Base-by-base conservation (phyloP, 2,329 filamentous ascomycete genomes). In the Exophiala mesophila region DNA sequence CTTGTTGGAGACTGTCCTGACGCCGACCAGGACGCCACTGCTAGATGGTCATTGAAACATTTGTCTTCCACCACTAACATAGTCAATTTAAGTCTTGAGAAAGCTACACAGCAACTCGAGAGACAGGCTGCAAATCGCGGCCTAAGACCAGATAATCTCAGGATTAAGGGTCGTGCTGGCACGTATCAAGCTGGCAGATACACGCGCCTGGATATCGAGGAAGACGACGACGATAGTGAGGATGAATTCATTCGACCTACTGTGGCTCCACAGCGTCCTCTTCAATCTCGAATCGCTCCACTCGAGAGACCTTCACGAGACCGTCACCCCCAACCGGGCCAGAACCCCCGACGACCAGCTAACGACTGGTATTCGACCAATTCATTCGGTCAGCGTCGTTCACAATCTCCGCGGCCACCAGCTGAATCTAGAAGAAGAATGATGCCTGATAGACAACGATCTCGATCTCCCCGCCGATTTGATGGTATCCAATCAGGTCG, bases 1-100 rank as follows among this genome's bases (percentile, higher is more conserved):
- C 55, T 71, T 3, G 53, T 69, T 5, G 68, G 67, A 6, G 68
- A 71, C 44, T 71, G 68, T 38, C 67, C 66, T 9, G 56, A 56
- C 8, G 56, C 61, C 1, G 46, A 50, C n/a, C 52, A 56, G 8
- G 48, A 44, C 6, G 62, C 62, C 3, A 61, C 62, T 5, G 63
- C 62, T 10, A 41, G 52, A 39, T 71, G 66, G 54, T 65, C 64
- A 5, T 52, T 70, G 15, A 61, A 59, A 43, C 23, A 26, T 12
- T 26, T 26, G 7, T 6, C 6, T 26, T 57, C 57, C 3, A 57
- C 66, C 20, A 60, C 65, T 26, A 60, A 61, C 2, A 60, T 70
- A 17, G 61, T 59, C 28, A 68, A 71, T 43, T 55, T 65, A 16
- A 69, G 62, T 42, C 54, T 57, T 3, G 48, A 53, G 20, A 48